Percentiles rank a stretch among this genome's conserved stretches.
These are phyloP conservation scores for Pythium aquatile DNA, from an alignment of 352 stramenopile genomes.

Conservation along the genomic window DNA sequence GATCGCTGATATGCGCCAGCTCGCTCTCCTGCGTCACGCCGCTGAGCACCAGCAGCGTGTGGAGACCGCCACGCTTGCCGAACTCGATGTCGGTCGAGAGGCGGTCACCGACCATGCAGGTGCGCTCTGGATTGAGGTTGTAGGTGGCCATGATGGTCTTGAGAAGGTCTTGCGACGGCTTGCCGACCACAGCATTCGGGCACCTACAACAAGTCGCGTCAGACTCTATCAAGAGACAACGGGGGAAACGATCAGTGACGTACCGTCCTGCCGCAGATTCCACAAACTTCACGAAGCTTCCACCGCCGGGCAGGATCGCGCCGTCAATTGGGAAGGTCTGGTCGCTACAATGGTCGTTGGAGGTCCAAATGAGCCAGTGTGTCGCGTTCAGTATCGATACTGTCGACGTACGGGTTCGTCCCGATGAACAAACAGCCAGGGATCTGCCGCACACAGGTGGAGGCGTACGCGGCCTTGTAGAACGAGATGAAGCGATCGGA, in stretches of 20 bases:
- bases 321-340: conserved; percentile 75
- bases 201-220: conserved; percentile 26
- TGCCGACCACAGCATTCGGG: conserved; percentile 73
- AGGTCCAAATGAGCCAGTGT: neutral
- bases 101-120: conserved; percentile 84
- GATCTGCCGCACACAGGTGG: conserved; percentile 66
- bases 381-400: neutral
- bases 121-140: conserved; percentile 62
- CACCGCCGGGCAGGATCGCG: conserved; percentile 68
- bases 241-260: neutral
- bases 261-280: conserved; percentile 66
- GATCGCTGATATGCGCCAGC: conserved; percentile 46
- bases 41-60: conserved; percentile 78
- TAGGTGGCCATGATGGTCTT: conserved; percentile 75
- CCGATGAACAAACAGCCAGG: conserved; percentile 76
- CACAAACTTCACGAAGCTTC: conserved; percentile 70
- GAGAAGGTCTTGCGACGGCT: conserved; percentile 81
- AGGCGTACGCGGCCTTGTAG: conserved; percentile 86
- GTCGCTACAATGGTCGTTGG: conserved; percentile 39
- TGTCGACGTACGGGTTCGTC: conserved; percentile 67
- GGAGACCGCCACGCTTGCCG: conserved; percentile 58
- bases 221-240: neutral
- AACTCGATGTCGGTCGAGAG: conserved; percentile 87
- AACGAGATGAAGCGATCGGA: conserved; percentile 62
- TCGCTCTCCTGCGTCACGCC: conserved; percentile 69